Evolutionary conservation across 2,329 filamentous ascomycete species (phyloP).

Genomic region (Hysterium pulicare): DNA sequence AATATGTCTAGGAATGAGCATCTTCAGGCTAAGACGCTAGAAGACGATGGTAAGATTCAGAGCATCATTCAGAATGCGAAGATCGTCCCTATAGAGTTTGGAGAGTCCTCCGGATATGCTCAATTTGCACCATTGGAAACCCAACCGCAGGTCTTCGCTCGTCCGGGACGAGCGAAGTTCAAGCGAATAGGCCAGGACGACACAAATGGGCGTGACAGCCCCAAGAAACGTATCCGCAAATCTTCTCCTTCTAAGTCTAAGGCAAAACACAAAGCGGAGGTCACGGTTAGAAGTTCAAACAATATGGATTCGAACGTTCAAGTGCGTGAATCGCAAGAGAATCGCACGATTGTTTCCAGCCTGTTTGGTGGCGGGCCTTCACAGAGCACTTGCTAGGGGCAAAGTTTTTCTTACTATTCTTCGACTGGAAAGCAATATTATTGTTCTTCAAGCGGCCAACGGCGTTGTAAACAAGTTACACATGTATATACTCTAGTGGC

Average conservation of each 20-base stretch:
- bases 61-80: conserved; percentile 57
- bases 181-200: not conserved
- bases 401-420: no score
- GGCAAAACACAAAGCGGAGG: no score
- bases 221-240: not conserved
- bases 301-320: no score
- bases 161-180: conserved; percentile 25
- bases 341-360: no score
- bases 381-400: no score
- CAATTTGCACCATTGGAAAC: conserved; percentile 42
- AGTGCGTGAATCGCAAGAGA: no score
- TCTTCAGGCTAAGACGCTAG: conserved; percentile 52
- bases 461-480: no score
- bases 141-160: conserved; percentile 46
- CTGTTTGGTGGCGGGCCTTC: no score
- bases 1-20: conserved; percentile 67
- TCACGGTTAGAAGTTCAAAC: no score
- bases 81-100: conserved; percentile 42
- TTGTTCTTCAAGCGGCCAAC: no score
- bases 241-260: not conserved
- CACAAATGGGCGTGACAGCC: not conserved
- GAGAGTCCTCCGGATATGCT: conserved; percentile 25
- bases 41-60: conserved; percentile 58
- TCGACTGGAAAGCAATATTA: no score
- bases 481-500: no score